phyloP scores from a whole-genome alignment of 768 basidiomycete genomes.

The Gloeopeniophorella convolvens region DNA sequence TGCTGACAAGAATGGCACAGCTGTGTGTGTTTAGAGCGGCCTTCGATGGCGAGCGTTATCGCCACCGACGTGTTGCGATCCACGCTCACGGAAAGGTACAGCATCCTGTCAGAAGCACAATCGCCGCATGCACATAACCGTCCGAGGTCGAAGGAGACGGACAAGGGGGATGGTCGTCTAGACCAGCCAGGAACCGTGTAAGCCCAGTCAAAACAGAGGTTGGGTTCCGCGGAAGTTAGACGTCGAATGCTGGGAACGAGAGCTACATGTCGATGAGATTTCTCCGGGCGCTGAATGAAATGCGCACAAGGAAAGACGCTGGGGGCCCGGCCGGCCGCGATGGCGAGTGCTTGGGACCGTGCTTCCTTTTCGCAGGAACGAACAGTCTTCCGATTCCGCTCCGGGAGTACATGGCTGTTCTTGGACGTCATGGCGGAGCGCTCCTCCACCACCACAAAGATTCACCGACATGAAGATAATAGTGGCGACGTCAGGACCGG shows the following conservation, averaged over 20 bases:
- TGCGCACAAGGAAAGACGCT: not conserved
- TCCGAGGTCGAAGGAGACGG: conserved; percentile 17
- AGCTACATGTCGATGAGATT: not conserved
- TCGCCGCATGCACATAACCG: conserved; percentile 13
- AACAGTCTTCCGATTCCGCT: not conserved
- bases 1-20: not conserved
- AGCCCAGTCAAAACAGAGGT: conserved; percentile 4
- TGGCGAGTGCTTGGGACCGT: not conserved
- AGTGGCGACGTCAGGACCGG: too few species aligned
- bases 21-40: not conserved
- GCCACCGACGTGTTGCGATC: conserved; percentile 1
- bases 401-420: not conserved
- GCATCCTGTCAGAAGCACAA: not conserved
- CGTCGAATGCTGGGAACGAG: conserved; percentile 1
- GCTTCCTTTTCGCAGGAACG: conserved; percentile 4
- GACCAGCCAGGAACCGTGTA: not conserved
- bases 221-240: not conserved
- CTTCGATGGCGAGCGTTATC: conserved; percentile 4
- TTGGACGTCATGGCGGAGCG: not conserved
- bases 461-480: too few species aligned
- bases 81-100: not conserved
- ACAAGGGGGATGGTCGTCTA: too few species aligned
- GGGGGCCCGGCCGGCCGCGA: not conserved
- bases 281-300: not conserved
- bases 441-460: not conserved